Evolutionary conservation across 805 yeast genomes (phyloP).

Genomic region (Ogataea naganishii): DNA sequence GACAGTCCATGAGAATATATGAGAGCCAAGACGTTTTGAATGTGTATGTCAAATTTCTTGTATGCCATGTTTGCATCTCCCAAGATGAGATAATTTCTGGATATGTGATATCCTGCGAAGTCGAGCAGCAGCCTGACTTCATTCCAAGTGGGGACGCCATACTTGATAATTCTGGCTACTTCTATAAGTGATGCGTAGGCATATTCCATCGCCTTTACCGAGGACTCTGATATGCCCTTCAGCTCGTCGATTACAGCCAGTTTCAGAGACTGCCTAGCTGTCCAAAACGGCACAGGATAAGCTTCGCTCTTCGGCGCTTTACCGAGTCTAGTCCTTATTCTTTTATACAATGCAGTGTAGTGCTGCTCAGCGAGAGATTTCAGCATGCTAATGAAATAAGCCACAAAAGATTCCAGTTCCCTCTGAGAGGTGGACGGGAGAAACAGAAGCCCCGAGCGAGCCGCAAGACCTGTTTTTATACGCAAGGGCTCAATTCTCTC

Average conservation of each 20-base stretch:
- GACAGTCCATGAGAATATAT: conserved; percentile 20
- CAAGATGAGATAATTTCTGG: conserved; percentile 48
- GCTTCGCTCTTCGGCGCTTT: conserved; percentile 9
- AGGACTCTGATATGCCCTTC: conserved; percentile 33
- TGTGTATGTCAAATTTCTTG: conserved; percentile 56
- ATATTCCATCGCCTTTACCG: conserved; percentile 41
- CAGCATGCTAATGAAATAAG: conserved; percentile 28
- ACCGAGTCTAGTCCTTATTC: conserved; percentile 28
- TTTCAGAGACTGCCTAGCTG: conserved; percentile 43
- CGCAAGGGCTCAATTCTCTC: conserved; percentile 29
- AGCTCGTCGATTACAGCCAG: conserved; percentile 42
- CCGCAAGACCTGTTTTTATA: conserved; percentile 32
- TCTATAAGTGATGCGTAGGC: conserved; percentile 43
- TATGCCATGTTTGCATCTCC: conserved; percentile 53
- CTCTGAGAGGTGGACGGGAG: conserved; percentile 30
- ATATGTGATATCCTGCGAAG: conserved; percentile 51
- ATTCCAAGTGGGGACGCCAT: conserved; percentile 26
- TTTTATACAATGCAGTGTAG: conserved; percentile 31
- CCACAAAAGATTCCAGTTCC: conserved; percentile 31
- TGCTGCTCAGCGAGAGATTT: conserved; percentile 35
- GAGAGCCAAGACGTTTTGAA: conserved; percentile 38
- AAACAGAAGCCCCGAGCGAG: conserved; percentile 35
- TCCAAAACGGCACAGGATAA: conserved; percentile 27
- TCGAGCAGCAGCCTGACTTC: conserved; percentile 48
- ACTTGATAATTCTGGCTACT: conserved; percentile 20